These are phyloP conservation scores for Digitaria exilis DNA, from an alignment of 202 grass and related monocot genomes.

Conservation along the genomic window DNA sequence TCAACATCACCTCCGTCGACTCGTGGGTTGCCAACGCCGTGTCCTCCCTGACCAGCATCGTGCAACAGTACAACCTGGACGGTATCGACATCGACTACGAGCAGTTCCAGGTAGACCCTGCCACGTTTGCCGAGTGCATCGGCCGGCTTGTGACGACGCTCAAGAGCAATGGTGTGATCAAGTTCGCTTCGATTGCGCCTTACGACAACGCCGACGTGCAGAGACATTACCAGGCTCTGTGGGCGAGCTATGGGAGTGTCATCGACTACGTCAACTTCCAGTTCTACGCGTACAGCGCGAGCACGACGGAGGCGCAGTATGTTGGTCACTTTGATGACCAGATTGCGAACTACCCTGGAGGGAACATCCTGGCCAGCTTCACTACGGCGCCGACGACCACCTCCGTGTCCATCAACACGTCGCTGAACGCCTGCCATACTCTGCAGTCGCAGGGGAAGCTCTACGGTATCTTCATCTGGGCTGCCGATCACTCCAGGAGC, in stretches of 20 bases:
- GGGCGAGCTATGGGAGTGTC: conserved; percentile 35
- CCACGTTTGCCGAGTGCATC: conserved; percentile 70
- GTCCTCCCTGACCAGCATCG: conserved; percentile 49
- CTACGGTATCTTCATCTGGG: conserved; percentile 77
- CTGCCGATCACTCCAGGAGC: conserved; percentile 57
- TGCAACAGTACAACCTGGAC: conserved; percentile 49
- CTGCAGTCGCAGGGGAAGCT: conserved; percentile 70
- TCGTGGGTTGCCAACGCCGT: conserved; percentile 75
- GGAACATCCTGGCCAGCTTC: conserved; percentile 75
- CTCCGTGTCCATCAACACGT: conserved; percentile 47
- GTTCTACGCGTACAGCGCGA: conserved; percentile 65
- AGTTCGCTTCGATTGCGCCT: conserved; percentile 71
- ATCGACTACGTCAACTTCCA: conserved; percentile 95
- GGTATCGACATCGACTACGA: conserved; percentile 84
- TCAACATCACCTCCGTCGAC: conserved; percentile 61
- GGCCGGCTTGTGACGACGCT: conserved; percentile 63
- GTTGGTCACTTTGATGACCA: conserved; percentile 56
- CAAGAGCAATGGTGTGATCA: conserved; percentile 63
- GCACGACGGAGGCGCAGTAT: conserved; percentile 57
- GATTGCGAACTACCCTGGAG: conserved; percentile 60
- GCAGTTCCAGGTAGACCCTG: conserved; percentile 49
- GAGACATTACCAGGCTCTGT: conserved; percentile 59
- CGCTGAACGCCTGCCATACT: conserved; percentile 51
- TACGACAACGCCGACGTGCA: conserved; percentile 53
- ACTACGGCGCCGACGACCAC: conserved; percentile 45